Base-by-base conservation (phyloP, 2,329 filamentous ascomycete species). In the Ceratocystis destructans region DNA sequence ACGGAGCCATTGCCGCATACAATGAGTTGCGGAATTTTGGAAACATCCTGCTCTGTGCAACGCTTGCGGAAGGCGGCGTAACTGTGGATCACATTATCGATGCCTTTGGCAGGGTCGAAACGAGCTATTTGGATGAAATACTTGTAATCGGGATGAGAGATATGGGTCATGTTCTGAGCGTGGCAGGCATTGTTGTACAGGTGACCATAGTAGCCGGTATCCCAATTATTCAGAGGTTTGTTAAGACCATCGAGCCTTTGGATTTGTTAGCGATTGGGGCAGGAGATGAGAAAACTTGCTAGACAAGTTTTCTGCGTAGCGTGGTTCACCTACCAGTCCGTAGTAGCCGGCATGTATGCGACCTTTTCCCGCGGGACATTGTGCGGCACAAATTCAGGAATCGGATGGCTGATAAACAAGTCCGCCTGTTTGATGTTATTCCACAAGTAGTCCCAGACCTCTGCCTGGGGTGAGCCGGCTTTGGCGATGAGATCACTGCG, bases 21-120 rank as follows among this genome's bases (percentile, higher is more conserved):
- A 48, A 91, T 80, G 3, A 94, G 82, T 73, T 93, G 89, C 0
- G 88, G 88, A 1, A 80, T 77, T 22, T 83, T 77, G 1, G 80
- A 74, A 1, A 79, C 72, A 44, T 77, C 76, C 12, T 79, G 75
- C 66, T 82, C 78, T 65, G 86, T 79, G 63, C 86, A 82, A 5
- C 80, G 78, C 65, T 82, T 80, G 57, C 86, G 83, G 73, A 93
- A 87, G 71, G 87, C 84, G 50, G 85, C 87, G 69, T 92, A 94
- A 0, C 87, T 82, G 69, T 88, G 84, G 66, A 94, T 82, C 6
- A 91, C 87, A 64, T 89, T 87, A 0, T 87, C 84, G 53, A 93
- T 90, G 7, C 89, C 89, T 76, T 93, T 94, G 61, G 88, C 85
- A 0, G 89, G 89, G 70, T 94, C 89, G 73, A 94, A 94, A 22